A percentile compares a stretch with the other conserved stretches of the same genome.
phyloP scores from a whole-genome alignment of 345 rosid genomes.

The Ailanthus altissimus region DNA sequence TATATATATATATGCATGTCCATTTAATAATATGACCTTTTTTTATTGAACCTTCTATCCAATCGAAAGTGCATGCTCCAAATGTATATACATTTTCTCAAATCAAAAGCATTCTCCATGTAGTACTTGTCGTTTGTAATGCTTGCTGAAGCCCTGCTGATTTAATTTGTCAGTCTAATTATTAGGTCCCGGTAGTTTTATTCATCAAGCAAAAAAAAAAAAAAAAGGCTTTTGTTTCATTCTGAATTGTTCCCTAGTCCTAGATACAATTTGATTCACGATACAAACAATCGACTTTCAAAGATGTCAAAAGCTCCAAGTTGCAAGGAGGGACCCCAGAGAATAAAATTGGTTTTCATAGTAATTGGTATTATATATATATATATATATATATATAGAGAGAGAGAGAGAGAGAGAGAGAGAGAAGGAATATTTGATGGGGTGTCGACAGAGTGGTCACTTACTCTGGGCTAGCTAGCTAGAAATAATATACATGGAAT shows the following conservation, averaged over 20 bases:
- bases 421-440: background rate
- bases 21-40: no score
- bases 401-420: no score
- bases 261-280: background rate
- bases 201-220: no score
- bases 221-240: background rate
- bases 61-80: no score
- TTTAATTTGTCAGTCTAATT: background rate
- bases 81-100: no score
- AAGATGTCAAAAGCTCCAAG: constrained; percentile 14
- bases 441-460: background rate
- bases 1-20: no score
- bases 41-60: no score
- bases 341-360: constrained; percentile 6
- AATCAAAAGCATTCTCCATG: no score
- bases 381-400: no score
- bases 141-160: no score
- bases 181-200: no score
- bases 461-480: background rate
- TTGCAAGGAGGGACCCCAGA: constrained; percentile 29
- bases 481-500: constrained; percentile 17
- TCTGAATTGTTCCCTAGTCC: background rate
- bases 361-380: background rate
- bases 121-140: no score
- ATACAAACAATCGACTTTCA: background rate